phyloP scores from a whole-genome alignment of 192 early-diverging fungal genomes.

The Backusella liffmaniae region DNA sequence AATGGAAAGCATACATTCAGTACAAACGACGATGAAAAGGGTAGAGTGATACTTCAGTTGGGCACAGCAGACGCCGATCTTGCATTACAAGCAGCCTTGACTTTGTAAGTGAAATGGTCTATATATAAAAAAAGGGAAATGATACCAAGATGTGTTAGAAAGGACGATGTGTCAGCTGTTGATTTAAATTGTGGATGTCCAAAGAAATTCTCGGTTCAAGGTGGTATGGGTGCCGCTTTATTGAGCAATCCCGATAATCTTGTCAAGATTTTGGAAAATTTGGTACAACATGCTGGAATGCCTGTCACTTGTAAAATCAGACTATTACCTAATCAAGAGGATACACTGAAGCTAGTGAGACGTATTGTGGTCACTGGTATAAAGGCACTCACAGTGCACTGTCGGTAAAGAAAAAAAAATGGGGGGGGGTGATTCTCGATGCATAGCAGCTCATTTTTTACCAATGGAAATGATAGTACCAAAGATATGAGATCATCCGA shows the following conservation, averaged over 20 bases:
- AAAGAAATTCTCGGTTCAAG: slow-evolving; percentile 90
- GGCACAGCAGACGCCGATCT: slow-evolving; percentile 86
- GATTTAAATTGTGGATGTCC: slow-evolving; percentile 99
- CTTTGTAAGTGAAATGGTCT: slow-evolving; percentile 55
- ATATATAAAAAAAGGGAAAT: background rate
- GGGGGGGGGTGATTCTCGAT: background rate
- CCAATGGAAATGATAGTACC: slow-evolving; percentile 38
- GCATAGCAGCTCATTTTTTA: no score
- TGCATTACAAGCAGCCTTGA: slow-evolving; percentile 82
- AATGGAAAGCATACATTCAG: slow-evolving; percentile 61
- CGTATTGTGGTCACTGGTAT: slow-evolving; percentile 86
- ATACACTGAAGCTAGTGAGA: slow-evolving; percentile 79
- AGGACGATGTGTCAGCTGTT: slow-evolving; percentile 83
- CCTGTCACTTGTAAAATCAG: slow-evolving; percentile 91
- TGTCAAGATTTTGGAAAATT: slow-evolving; percentile 60
- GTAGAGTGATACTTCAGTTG: slow-evolving; percentile 85
- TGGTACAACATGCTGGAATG: slow-evolving; percentile 71
- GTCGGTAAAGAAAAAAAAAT: slow-evolving; percentile 52
- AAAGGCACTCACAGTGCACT: slow-evolving; percentile 86
- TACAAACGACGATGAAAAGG: slow-evolving; percentile 76
- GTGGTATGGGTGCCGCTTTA: slow-evolving; percentile 93
- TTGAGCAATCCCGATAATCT: slow-evolving; percentile 82
- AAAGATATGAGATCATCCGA: slow-evolving; percentile 74
- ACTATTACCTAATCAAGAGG: slow-evolving; percentile 68
- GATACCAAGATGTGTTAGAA: slow-evolving; percentile 39